phyloP scores from a whole-genome alignment of 352 stramenopile species.

The Phytophthora sp. region DNA sequence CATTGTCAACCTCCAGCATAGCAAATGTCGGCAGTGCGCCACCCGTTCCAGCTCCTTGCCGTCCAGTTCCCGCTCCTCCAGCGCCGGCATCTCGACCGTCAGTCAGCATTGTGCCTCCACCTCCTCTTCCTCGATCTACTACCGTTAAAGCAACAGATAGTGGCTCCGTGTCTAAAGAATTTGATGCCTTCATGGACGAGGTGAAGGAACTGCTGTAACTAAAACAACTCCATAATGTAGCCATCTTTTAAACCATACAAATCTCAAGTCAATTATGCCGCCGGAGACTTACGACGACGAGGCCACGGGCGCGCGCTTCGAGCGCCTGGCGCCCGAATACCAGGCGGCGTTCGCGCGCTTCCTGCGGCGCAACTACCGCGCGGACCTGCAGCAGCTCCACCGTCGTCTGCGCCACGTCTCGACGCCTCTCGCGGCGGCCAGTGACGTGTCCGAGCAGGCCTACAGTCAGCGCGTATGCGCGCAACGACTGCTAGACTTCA shows the following conservation, averaged over 20 bases:
- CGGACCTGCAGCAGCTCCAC: slow-evolving; percentile 24
- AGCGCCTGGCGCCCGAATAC: slow-evolving; percentile 40
- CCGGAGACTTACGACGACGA: slow-evolving; percentile 19
- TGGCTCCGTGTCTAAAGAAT: slow-evolving; percentile 56
- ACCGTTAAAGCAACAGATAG: slow-evolving; percentile 10
- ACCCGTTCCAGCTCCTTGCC: slow-evolving; percentile 22
- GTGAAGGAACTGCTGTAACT: slow-evolving; percentile 53
- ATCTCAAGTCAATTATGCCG: slow-evolving; percentile 9
- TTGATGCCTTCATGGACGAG: slow-evolving; percentile 80
- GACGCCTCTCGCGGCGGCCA: not conserved
- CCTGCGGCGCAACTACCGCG: slow-evolving; percentile 34
- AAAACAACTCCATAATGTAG: too few species aligned
- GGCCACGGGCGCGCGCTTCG: slow-evolving; percentile 37
- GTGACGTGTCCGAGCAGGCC: not conserved
- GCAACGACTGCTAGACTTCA: slow-evolving; percentile 83
- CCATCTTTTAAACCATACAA: slow-evolving; percentile 21
- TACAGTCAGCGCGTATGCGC: slow-evolving; percentile 67
- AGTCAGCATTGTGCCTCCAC: not conserved
- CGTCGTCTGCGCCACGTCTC: slow-evolving; percentile 13
- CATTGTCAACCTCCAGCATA: not conserved
- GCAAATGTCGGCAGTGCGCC: slow-evolving; percentile 7
- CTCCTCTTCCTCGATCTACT: slow-evolving; percentile 1
- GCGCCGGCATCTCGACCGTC: slow-evolving; percentile 27
- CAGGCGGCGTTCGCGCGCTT: slow-evolving; percentile 40
- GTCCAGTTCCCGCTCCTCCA: slow-evolving; percentile 23